These are phyloP conservation scores for Fusarium compactum DNA, from an alignment of 2,329 filamentous ascomycete species.

Conservation along the genomic window DNA sequence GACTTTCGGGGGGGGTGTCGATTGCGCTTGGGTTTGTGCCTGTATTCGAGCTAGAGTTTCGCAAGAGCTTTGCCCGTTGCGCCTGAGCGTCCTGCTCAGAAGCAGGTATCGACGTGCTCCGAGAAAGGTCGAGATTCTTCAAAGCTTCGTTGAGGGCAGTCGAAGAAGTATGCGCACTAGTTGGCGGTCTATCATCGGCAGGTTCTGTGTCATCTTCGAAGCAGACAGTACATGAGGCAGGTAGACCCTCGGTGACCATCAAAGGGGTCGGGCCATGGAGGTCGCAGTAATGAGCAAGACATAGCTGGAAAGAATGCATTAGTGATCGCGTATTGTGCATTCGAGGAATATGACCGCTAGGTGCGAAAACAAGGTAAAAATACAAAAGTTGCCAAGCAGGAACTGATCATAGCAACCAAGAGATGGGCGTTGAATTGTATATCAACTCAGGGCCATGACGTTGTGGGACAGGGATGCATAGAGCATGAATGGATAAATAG, in stretches of 20 bases:
- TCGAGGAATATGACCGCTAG: constrained; percentile 21
- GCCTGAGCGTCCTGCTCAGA: constrained; percentile 60
- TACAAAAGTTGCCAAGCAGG: constrained; percentile 14
- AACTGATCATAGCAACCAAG: constrained; percentile 33
- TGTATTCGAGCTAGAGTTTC: constrained; percentile 53
- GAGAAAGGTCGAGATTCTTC: constrained; percentile 61
- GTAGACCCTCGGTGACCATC: constrained; percentile 76
- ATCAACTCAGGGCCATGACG: constrained; percentile 44
- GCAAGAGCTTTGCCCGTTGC: constrained; percentile 58
- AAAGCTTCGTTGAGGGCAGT: constrained; percentile 60
- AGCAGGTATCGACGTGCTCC: constrained; percentile 58
- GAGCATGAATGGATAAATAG: constrained; percentile 31
- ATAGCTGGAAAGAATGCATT: constrained; percentile 66
- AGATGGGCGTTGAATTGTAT: constrained; percentile 27
- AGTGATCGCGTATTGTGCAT: constrained; percentile 51
- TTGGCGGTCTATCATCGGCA: constrained; percentile 54
- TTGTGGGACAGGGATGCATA: constrained; percentile 38
- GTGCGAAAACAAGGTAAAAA: constrained; percentile 12
- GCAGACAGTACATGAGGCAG: constrained; percentile 70
- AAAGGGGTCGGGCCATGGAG: constrained; percentile 76
- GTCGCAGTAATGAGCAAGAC: constrained; percentile 78
- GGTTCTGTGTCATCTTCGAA: constrained; percentile 57
- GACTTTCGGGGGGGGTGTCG: constrained; percentile 71
- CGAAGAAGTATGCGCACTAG: constrained; percentile 55
- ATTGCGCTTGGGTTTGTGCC: constrained; percentile 57